Evolutionary conservation across 768 basidiomycete genomes (phyloP), one percentile per base, ranked within the genome.

Genomic region (Pleurotus giganteus): DNA sequence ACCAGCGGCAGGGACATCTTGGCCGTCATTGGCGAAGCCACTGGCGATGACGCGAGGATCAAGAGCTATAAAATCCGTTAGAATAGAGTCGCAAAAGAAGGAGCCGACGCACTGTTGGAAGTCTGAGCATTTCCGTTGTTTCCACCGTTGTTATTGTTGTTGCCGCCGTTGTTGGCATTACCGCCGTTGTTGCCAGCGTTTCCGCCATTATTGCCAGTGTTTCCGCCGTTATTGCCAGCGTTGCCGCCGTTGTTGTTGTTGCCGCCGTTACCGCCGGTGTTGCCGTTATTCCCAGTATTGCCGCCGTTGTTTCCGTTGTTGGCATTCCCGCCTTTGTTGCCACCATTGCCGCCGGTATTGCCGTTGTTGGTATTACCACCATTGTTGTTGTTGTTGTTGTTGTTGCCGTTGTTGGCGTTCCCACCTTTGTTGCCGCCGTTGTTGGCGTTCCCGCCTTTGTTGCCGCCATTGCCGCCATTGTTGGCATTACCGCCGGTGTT

Each of bases 21-120:
- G 75, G 7, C 82, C 82, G 50, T 82, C 65, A 34, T 74, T 69
- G 19, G 65, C 66, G 60, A 80, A 79, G 4, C 72, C 74, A 3
- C 47, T 58, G 27, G 68, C 66, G 57, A 81, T 67, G 24, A 81
- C 74, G 7, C 54, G 51, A 17, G 71, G 68, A 56, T 78, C 74
- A 36, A 82, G 70, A 8, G 75, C 74, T 69, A 31, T 2, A 50
- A 42, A 41, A 36, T 5, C 31, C 23, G 47, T 63, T 34, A 12
- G 26, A 29, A 13, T n/a, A 2, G 9, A n/a, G 13, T 26, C 21
- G 34, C 50, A 42, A 42, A 7, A 37, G 39, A 26, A 15, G 23
- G 15, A 19, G 23, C 9, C 47, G 28, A 62, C 67, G 12, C 57
- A 72, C 72, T 74, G 47, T 74, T 52, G 15, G 74, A 75, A 5